phyloP scores from a whole-genome alignment of 2,329 filamentous ascomycete genomes.

The Cadophora sp. region DNA sequence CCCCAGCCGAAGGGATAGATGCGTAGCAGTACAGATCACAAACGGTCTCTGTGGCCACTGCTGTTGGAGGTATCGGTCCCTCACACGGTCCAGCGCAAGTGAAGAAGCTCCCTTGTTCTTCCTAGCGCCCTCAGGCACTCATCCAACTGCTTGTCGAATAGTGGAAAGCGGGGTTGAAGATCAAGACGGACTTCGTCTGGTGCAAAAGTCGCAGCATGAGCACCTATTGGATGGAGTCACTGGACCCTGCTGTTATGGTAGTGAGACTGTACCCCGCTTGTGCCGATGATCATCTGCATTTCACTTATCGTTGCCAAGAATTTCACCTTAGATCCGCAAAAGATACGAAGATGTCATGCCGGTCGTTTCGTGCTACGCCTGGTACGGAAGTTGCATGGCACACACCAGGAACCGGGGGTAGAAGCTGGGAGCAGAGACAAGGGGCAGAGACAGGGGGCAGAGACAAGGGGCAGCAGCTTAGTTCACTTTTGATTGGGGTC shows the following conservation, averaged over 20 bases:
- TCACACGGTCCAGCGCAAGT: background rate
- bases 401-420: background rate
- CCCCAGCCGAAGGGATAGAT: background rate
- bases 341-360: background rate
- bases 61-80: background rate
- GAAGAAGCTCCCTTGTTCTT: background rate
- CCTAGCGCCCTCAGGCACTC: background rate
- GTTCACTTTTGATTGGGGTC: background rate
- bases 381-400: background rate
- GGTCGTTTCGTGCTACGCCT: background rate
- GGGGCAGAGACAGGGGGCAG: too few species aligned
- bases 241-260: background rate
- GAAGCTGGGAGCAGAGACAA: too few species aligned
- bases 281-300: too few species aligned
- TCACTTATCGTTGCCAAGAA: too few species aligned
- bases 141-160: background rate
- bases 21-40: background rate
- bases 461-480: too few species aligned
- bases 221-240: background rate
- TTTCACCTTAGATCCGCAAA: too few species aligned
- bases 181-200: constrained; percentile 1
- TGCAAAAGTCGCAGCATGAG: too few species aligned
- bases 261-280: background rate
- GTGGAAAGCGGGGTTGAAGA: background rate
- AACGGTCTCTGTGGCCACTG: background rate